Evolutionary conservation across 108 stramenopile genomes (phyloP), one percentile per base, ranked within the genome.

Genomic region (Pseudonitzschia delicatissima): DNA sequence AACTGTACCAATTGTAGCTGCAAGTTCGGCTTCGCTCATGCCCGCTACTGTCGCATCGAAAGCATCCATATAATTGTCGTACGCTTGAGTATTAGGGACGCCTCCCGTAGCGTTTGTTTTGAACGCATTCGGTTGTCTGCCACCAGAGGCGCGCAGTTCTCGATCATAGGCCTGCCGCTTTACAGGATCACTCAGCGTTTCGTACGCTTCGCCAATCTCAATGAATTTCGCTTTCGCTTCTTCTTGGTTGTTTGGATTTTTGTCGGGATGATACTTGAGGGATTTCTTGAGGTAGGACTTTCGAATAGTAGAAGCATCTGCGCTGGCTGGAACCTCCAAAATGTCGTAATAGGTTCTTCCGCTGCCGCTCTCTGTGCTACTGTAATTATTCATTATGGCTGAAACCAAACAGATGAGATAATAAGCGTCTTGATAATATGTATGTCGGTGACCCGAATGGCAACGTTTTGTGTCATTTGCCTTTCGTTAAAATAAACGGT

Each of bases 141-240:
- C 82, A 36, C 64, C 17, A n/a, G n/a, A n/a, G n/a, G 42, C 13
- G 17, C 71, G 40, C 67, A 87, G 68, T 25, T 81, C 79, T 12
- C 73, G 71, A 77, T 91, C 90, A 42, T 91, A 91, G 8, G 58
- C 55, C 9, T 78, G 66, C 32, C 86, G 64, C 29, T 57, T 67
- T 2, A 61, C 29, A 23, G 72, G 76, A 72, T 96, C 91, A 26
- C 77, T 77, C 5, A 96, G 64, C 9, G 82, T 73, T 62, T 87
- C 77, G 52, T 94, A 91, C 8, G 96, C 96, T 68, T 81, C 64
- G 15, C 90, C 88, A 33, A 94, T 78, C 42, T 83, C 63, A 51
- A 89, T 64, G 66, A 96, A 96, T 62, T 88, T 80, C 4, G 79
- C 74, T 39, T 83, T 84, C 21, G 90, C 81, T 35, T 67, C 74